Conservation (phyloP, 2,329 filamentous ascomycete species). For the Fusarium fujikuroi region DNA sequence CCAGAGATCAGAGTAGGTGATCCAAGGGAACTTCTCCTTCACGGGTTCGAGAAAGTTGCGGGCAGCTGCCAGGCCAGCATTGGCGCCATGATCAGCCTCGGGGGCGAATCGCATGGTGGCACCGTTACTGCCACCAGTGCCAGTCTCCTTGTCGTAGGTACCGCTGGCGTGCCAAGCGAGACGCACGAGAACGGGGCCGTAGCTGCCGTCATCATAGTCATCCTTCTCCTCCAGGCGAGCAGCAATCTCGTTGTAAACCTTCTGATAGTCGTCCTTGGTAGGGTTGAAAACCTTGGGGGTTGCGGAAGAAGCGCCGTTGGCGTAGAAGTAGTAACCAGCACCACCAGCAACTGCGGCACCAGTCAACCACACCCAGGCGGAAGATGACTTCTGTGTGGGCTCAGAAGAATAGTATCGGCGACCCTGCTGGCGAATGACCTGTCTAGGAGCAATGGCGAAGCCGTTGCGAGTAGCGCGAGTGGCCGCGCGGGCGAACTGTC, state of each 20-base stretch:
- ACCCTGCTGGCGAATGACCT: constrained; percentile 77
- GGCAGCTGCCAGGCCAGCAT: constrained; percentile 86
- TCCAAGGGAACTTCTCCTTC: constrained; percentile 92
- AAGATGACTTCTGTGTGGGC: constrained; percentile 63
- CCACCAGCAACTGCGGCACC: constrained; percentile 70
- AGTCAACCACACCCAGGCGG: constrained; percentile 65
- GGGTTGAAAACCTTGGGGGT: constrained; percentile 73
- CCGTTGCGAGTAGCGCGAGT: constrained; percentile 68
- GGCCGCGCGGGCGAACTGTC: constrained; percentile 67
- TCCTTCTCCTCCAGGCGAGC: constrained; percentile 84
- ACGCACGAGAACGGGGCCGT: constrained; percentile 89
- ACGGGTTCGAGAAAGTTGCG: constrained; percentile 94
- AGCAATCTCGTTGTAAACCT: constrained; percentile 91
- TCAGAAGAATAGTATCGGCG: constrained; percentile 84
- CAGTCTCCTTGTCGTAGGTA: constrained; percentile 88
- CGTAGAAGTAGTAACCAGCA: constrained; percentile 74
- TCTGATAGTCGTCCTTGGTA: constrained; percentile 89
- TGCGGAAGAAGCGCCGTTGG: constrained; percentile 62
- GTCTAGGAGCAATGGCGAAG: constrained; percentile 69
- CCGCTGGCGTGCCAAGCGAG: constrained; percentile 95
- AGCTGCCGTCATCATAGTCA: constrained; percentile 96
- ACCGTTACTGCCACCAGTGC: constrained; percentile 93
- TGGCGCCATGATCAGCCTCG: constrained; percentile 90
- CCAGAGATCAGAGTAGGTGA: constrained; percentile 96
- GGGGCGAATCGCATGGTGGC: constrained; percentile 96